Evolutionary conservation across 257 asterid genomes (phyloP), one percentile per base, ranked within the genome.

Genomic region (Thymus quinquecostatus): DNA sequence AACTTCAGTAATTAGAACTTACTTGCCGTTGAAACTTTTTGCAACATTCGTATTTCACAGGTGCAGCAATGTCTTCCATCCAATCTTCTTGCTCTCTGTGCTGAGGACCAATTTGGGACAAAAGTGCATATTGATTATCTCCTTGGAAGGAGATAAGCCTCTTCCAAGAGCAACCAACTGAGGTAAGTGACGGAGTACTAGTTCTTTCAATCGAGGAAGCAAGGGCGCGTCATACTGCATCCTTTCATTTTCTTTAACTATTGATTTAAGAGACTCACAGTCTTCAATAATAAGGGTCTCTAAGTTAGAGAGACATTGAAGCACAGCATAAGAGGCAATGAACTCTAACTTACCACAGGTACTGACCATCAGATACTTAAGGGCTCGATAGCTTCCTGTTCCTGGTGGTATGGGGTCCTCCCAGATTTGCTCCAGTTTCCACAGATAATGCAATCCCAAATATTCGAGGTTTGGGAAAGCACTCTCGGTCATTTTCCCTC

Each of bases 281-380:
- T 69, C 66, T 66, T 73, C 72, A 10, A 78, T 57, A 0, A 73
- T 68, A 13, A 78, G 55, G 12, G 59, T 68, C 61, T 78, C 82
- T 2, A 78, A 49, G 49, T 61, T 73, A 3, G 11, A 28, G 32
- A 78, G 75, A 21, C 62, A 41, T 28, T 5, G 14, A 32, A 73
- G 73, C n/a, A 54, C 10, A 28, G 41, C 41, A 1, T 6, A 40
- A 28, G 43, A 53, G 13, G 54, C 63, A 21, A 68, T 40, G 54
- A 21, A 68, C 30, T 38, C 41, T 0, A 68, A 41, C 54, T 68
- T 54, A 0, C 29, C 54, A 30, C 79, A 74, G 5, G 60, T 74
- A 13, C 63, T 4, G 6, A 74, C 45, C 28, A 2, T 67, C 10
- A 74, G 43, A 49, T 29, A 38, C 64, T 38, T 67, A 5, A 74